Evolutionary conservation across 345 rosid genomes (phyloP), one percentile per base, ranked within the genome.

Genomic region (Geranium brycei): DNA sequence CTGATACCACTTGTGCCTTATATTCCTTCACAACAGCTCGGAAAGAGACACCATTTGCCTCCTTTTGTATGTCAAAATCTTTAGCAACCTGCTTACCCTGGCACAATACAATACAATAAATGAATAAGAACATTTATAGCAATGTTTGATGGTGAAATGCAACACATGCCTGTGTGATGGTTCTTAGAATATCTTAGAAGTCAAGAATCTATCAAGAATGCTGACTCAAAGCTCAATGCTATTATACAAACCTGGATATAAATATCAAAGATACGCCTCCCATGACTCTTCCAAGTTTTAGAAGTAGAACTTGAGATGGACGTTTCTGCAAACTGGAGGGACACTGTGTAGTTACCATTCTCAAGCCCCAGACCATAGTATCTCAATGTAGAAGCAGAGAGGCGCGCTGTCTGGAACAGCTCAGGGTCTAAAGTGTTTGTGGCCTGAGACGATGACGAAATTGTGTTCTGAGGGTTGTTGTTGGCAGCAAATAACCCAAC

Each of bases 291-390:
- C 85, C 85, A 84, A 3, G 17, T 62, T 12, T 71, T 59, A 47
- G 53, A 8, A 47, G 53, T 8, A 47, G 53, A 47, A 13, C 69
- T 67, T 31, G 1, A 17, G 51, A 78, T 76, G 19, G 38, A 58
- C 19, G 19, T 64, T 71, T 84, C 88, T 17, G 81, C 77, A 76
- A 84, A 84, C 62, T 71, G 78, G 56, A 84, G 81, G 55, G 38
- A 65, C 47, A 84, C 78, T 57, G 68, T 83, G 71, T 89, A 89
- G 78, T 82, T 81, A 17, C 91, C 96, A 81, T 87, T 87, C 81
- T 89, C 66, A 18, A 89, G 91, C 57, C 96, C 95, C 74, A 89
- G 70, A 10, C 95, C 95, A 31, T 82, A 89, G 76, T 87, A 87
- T 74, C 89, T 80, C 61, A 89, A 62, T 13, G 96, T 87, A 5